Conservation (phyloP, 768 basidiomycete species). For the Leccinum disarticulatum region DNA sequence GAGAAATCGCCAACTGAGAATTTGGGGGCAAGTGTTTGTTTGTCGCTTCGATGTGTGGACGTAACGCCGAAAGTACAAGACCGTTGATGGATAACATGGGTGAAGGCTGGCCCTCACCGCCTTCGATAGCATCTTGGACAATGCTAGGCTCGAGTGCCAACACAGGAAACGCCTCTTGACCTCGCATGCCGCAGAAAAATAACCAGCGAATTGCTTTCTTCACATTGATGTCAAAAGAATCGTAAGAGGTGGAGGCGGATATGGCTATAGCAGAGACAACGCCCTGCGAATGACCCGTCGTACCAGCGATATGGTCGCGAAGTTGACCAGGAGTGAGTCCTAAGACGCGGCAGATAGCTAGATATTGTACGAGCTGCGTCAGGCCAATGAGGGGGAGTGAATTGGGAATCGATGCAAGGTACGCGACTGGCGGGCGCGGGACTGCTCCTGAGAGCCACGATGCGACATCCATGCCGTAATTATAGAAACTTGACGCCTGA, state of each 20-base stretch:
- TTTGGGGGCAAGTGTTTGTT: slow-evolving; percentile 81
- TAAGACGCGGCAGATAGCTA: slow-evolving; percentile 73
- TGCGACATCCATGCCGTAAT: slow-evolving; percentile 75
- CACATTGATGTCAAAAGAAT: slow-evolving; percentile 72
- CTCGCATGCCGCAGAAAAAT: slow-evolving; percentile 91
- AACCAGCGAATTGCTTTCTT: slow-evolving; percentile 88
- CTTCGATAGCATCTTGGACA: slow-evolving; percentile 83
- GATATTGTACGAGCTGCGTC: slow-evolving; percentile 93
- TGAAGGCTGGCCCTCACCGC: slow-evolving; percentile 89
- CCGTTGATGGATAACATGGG: slow-evolving; percentile 95
- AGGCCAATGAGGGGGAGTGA: slow-evolving; percentile 96
- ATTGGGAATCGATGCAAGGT: slow-evolving; percentile 90
- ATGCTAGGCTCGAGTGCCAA: slow-evolving; percentile 86
- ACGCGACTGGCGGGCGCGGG: slow-evolving; percentile 75
- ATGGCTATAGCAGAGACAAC: slow-evolving; percentile 92
- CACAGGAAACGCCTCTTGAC: slow-evolving; percentile 92
- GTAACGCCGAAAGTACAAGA: slow-evolving; percentile 68
- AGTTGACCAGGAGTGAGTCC: slow-evolving; percentile 80
- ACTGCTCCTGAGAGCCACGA: slow-evolving; percentile 78
- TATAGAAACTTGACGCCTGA: slow-evolving; percentile 61
- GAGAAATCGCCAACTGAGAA: slow-evolving; percentile 81
- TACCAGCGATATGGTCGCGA: slow-evolving; percentile 71
- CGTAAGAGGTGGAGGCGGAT: slow-evolving; percentile 73
- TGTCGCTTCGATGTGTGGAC: slow-evolving; percentile 81
- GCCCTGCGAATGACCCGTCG: slow-evolving; percentile 98